Evolutionary conservation across 768 basidiomycete species (phyloP), one percentile per base, ranked within the genome.

Genomic region (Russula emetica): DNA sequence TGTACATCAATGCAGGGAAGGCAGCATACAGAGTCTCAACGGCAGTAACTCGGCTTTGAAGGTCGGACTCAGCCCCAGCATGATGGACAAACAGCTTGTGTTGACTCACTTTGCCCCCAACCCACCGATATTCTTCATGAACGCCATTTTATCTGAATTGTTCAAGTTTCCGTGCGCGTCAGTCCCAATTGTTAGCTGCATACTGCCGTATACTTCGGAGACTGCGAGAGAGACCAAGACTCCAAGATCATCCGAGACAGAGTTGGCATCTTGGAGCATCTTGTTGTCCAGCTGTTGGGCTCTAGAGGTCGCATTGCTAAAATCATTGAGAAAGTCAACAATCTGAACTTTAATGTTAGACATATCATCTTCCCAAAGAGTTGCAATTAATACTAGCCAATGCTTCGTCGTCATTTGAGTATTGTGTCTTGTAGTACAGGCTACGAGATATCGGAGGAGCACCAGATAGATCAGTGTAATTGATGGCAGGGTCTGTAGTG

Each of bases 21-120:
- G 82, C 68, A 26, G 80, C 72, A 66, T 75, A 82, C 28, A 82
- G 75, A 24, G 84, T 82, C 61, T 86, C 84, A 9, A 85, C 82
- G 0, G 84, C 77, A 68, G 79, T 82, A 5, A 75, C 76, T 20
- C 60, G 58, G 30, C 45, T 66, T 16, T 32, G 42, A 22, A 38
- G n/a, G 54, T 51, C 34, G 58, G 40, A 61, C 42, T 22, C 10
- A 57, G 40, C 38, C 38, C 20, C 11, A 45, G 22, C 34, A 18
- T n/a, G 7, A 55, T 14, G 38, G 40, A 61, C 14, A 60, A 49
- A 11, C 14, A 18, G 49, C 30, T 13, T 7, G 24, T 3, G 36
- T 18, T 24, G 49, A 55, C 55, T 45, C 66, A 81, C 83, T 80
- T 76, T 82, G 28, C 0, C 8, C 5, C 32, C 3, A 0, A 1